Percentiles rank a stretch among this genome's conserved stretches.
Evolutionary conservation across 345 rosid species (phyloP).

Genomic region (Hibiscus syriacus): DNA sequence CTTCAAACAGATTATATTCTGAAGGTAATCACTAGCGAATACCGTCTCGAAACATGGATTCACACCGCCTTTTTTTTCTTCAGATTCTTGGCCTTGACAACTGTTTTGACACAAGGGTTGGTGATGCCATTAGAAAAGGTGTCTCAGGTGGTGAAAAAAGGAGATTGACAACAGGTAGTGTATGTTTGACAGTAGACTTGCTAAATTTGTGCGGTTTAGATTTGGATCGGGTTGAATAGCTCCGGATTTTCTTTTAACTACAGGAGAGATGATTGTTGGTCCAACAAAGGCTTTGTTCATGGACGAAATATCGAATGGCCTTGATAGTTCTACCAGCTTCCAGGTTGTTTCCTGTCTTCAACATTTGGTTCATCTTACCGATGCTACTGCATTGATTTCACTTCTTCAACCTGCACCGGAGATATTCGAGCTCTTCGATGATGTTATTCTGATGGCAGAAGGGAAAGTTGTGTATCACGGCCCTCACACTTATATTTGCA

Average conservation of each 20-base stretch:
- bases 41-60: neutral
- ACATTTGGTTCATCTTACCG: constrained; percentile 46
- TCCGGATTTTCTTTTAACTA: too few species aligned
- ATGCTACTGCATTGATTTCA: constrained; percentile 47
- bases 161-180: constrained; percentile 43
- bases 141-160: constrained; percentile 50
- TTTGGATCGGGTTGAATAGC: too few species aligned
- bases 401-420: constrained; percentile 77
- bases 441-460: constrained; percentile 51
- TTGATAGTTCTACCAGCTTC: constrained; percentile 62
- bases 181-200: neutral
- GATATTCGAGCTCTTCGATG: constrained; percentile 59
- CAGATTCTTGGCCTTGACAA: constrained; percentile 47
- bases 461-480: constrained; percentile 65
- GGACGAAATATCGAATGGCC: constrained; percentile 75
- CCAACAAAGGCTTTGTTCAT: constrained; percentile 56
- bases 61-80: neutral
- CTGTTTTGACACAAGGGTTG: constrained; percentile 44
- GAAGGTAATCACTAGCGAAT: constrained; percentile 23
- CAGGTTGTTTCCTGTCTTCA: constrained; percentile 53
- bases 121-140: constrained; percentile 42
- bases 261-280: constrained; percentile 75
- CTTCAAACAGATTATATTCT: constrained; percentile 47
- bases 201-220: too few species aligned
- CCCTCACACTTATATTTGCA: constrained; percentile 26